A percentile compares a stretch with the other conserved stretches of the same genome.
Evolutionary conservation across 176 grass and related monocot genomes (phyloP).

Genomic region (Olyra latifolia): DNA sequence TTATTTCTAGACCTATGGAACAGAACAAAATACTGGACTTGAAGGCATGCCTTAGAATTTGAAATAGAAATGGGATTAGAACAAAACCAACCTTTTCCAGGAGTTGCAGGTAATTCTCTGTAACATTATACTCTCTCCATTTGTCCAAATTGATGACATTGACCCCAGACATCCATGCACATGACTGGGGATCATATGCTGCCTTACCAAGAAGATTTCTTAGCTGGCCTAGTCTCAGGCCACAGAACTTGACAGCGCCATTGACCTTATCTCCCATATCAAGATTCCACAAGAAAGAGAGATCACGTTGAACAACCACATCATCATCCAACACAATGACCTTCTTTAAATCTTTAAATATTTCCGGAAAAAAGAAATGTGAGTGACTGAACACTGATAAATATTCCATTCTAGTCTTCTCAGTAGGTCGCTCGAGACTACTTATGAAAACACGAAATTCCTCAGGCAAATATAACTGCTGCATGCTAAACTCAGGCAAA

Average conservation of each 20-base stretch:
- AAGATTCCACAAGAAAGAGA: slow-evolving; percentile 90
- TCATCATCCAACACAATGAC: slow-evolving; percentile 95
- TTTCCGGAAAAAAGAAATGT: slow-evolving; percentile 92
- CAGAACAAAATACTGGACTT: slow-evolving; percentile 3
- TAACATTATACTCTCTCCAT: slow-evolving; percentile 91
- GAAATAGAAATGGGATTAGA: background rate
- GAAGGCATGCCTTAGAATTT: slow-evolving; percentile 6
- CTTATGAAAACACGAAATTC: slow-evolving; percentile 92
- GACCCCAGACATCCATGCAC: slow-evolving; percentile 95
- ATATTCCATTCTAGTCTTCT: slow-evolving; percentile 74
- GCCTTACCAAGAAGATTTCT: slow-evolving; percentile 65
- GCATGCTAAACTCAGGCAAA: slow-evolving; percentile 46
- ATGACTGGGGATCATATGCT: slow-evolving; percentile 78
- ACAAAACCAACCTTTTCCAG: slow-evolving; percentile 63
- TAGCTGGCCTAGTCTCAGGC: slow-evolving; percentile 73
- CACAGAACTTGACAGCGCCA: slow-evolving; percentile 82
- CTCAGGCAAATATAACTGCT: slow-evolving; percentile 71
- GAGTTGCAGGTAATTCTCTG: slow-evolving; percentile 76
- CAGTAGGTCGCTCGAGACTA: slow-evolving; percentile 61
- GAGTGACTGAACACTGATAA: slow-evolving; percentile 93
- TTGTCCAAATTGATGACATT: slow-evolving; percentile 94
- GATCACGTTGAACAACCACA: slow-evolving; percentile 87
- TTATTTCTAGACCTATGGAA: slow-evolving; percentile 7
- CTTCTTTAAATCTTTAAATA: slow-evolving; percentile 94
- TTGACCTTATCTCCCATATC: slow-evolving; percentile 92